These are phyloP conservation scores for Garcileccinum viscosum DNA, from an alignment of 1,284 basidiomycete genomes.

Conservation along the genomic window DNA sequence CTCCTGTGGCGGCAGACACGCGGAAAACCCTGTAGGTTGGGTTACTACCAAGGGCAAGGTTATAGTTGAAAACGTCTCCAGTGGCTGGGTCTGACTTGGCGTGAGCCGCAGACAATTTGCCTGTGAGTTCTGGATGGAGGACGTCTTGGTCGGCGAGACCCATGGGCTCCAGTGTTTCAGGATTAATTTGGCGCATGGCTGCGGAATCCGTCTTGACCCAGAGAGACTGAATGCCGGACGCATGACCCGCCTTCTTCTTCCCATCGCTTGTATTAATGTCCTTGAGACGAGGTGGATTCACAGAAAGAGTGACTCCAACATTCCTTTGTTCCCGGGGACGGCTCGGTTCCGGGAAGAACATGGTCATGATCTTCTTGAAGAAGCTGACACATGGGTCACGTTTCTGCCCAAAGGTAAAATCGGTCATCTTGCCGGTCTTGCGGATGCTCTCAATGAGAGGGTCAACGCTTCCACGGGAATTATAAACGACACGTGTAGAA, in stretches of 20 bases:
- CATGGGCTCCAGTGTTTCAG: constrained; percentile 44
- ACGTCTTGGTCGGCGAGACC: constrained; percentile 31
- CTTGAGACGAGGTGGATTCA: constrained; percentile 36
- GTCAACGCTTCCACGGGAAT: constrained; percentile 34
- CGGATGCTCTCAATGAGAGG: constrained; percentile 36
- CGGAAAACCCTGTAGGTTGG: constrained; percentile 42
- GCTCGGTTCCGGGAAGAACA: constrained; percentile 31
- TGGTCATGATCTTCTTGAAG: constrained; percentile 39
- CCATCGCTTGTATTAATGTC: constrained; percentile 19
- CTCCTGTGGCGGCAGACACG: constrained; percentile 36
- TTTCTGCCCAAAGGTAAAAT: constrained; percentile 37
- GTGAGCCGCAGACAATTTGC: constrained; percentile 44
- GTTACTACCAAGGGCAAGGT: constrained; percentile 32
- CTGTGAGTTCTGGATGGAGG: constrained; percentile 42
- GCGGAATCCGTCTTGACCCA: constrained; percentile 41
- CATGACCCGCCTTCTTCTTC: constrained; percentile 31
- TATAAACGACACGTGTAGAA: constrained; percentile 35
- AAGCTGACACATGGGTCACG: constrained; percentile 38
- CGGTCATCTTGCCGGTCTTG: constrained; percentile 25
- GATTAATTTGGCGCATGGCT: constrained; percentile 38
- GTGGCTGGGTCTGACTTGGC: constrained; percentile 42
- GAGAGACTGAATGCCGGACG: constrained; percentile 37
- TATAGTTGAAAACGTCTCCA: constrained; percentile 45
- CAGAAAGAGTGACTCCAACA: constrained; percentile 37
- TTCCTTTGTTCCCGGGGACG: constrained; percentile 18